phyloP scores from a whole-genome alignment of 2,329 filamentous ascomycete genomes.

The Dactylellina haptotyla region DNA sequence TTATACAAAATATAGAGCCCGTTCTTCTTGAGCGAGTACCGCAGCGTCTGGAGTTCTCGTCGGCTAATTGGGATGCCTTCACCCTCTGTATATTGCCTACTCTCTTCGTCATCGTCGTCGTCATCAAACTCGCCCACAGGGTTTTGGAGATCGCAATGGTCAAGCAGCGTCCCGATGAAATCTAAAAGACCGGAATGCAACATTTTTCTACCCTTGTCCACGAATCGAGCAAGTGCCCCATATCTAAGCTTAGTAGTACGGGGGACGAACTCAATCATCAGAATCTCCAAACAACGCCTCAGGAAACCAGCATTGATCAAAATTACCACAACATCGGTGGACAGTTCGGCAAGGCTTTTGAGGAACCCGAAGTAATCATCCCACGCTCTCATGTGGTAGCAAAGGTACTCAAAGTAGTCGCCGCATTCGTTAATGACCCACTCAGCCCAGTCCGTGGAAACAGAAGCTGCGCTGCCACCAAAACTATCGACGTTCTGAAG shows the following conservation, averaged over 20 bases:
- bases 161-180: slow-evolving; percentile 47
- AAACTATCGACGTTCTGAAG: slow-evolving; percentile 55
- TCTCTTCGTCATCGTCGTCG: slow-evolving; percentile 44
- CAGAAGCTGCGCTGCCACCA: slow-evolving; percentile 18
- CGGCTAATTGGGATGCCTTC: slow-evolving; percentile 34
- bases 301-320: slow-evolving; percentile 73
- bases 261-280: slow-evolving; percentile 68
- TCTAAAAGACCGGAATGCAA: slow-evolving; percentile 61
- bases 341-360: slow-evolving; percentile 72
- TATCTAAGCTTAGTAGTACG: slow-evolving; percentile 65
- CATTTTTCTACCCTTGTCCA: slow-evolving; percentile 65
- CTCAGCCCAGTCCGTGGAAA: slow-evolving; percentile 52
- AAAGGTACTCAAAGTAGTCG: slow-evolving; percentile 59
- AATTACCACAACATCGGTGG: slow-evolving; percentile 68
- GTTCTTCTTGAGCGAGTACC: slow-evolving; percentile 45
- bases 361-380: slow-evolving; percentile 79
- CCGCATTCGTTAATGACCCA: slow-evolving; percentile 54
- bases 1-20: slow-evolving; percentile 51
- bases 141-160: slow-evolving; percentile 39
- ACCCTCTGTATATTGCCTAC: slow-evolving; percentile 16
- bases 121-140: slow-evolving; percentile 32
- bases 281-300: slow-evolving; percentile 68
- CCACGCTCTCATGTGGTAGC: slow-evolving; percentile 74
- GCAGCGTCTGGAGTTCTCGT: slow-evolving; percentile 20
- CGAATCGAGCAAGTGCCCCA: slow-evolving; percentile 61